These are phyloP conservation scores for Nymphaea thermarum DNA, from an alignment of 164 flowering plant genomes.

Conservation along the genomic window DNA sequence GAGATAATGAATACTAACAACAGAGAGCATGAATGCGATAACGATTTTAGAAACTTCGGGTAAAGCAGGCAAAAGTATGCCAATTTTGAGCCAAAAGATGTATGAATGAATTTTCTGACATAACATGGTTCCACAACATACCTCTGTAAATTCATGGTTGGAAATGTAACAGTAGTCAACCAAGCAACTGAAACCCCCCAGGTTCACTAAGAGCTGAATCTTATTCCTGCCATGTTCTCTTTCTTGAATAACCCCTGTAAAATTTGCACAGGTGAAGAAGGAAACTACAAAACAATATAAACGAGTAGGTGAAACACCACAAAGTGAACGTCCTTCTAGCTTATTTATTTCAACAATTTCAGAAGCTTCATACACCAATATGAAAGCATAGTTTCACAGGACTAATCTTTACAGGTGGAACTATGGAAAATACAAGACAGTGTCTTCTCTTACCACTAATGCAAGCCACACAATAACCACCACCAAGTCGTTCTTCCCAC, in stretches of 20 bases:
- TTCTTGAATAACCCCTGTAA: constrained; percentile 25
- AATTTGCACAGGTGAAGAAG: neutral
- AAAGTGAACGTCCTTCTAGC: neutral
- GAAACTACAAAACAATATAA: neutral
- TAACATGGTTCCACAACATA: constrained; percentile 9
- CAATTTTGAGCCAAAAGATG: too few relatives aligned
- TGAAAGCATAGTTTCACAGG: neutral
- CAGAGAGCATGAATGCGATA: too few relatives aligned
- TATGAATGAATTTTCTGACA: too few relatives aligned
- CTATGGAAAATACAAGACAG: neutral
- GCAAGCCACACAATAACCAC: constrained; percentile 71
- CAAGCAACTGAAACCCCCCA: constrained; percentile 46
- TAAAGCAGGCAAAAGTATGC: too few relatives aligned
- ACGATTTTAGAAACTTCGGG: too few relatives aligned
- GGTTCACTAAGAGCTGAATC: constrained; percentile 28
- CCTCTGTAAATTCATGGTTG: constrained; percentile 85
- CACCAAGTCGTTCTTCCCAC: constrained; percentile 50
- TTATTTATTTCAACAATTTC: neutral
- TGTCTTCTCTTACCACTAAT: constrained; percentile 36
- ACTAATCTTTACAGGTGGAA: neutral
- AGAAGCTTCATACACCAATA: neutral
- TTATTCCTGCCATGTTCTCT: constrained; percentile 13
- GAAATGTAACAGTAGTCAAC: constrained; percentile 62
- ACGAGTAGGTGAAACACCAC: neutral
- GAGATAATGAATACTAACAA: too few relatives aligned